Evolutionary conservation across 768 basidiomycete genomes (phyloP).

Genomic region (Lactifluus volemus): DNA sequence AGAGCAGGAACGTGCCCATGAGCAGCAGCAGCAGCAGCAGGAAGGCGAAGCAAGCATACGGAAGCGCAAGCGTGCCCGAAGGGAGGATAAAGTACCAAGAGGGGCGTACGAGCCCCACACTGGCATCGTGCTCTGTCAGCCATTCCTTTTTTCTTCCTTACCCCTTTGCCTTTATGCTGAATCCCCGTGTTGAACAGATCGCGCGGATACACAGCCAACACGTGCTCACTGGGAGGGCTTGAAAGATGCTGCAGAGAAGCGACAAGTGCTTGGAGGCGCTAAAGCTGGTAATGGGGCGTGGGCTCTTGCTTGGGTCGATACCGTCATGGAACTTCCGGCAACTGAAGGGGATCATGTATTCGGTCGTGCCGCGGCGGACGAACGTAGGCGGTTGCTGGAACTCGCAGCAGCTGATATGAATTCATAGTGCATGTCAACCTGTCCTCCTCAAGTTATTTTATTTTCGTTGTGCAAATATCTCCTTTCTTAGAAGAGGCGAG

Average conservation of each 20-base stretch:
- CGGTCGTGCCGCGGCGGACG: conserved; percentile 9
- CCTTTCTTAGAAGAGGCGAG: too few relatives aligned
- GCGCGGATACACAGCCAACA: conserved; percentile 70
- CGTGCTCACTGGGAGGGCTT: conserved; percentile 50
- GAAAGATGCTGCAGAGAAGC: conserved; percentile 36
- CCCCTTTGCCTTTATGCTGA: neutral
- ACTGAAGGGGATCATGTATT: conserved; percentile 14
- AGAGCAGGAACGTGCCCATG: conserved; percentile 17
- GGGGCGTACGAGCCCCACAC: conserved; percentile 83
- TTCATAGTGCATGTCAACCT: neutral
- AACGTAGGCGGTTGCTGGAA: conserved; percentile 15
- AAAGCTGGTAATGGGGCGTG: conserved; percentile 74
- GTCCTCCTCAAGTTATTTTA: too few relatives aligned
- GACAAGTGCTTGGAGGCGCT: conserved; percentile 52
- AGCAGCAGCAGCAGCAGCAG: conserved; percentile 24
- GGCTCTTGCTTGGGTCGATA: conserved; percentile 74
- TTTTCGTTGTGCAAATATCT: too few relatives aligned
- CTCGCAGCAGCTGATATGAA: conserved; percentile 3
- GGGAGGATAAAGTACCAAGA: conserved; percentile 34
- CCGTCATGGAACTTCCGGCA: conserved; percentile 31
- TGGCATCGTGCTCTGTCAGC: conserved; percentile 64
- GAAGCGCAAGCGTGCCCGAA: conserved; percentile 16
- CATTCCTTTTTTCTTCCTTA: neutral
- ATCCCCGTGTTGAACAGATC: conserved; percentile 41
- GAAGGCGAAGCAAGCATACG: conserved; percentile 16